phyloP scores from a whole-genome alignment of 805 yeast species.

The Ogataea degrootiae region DNA sequence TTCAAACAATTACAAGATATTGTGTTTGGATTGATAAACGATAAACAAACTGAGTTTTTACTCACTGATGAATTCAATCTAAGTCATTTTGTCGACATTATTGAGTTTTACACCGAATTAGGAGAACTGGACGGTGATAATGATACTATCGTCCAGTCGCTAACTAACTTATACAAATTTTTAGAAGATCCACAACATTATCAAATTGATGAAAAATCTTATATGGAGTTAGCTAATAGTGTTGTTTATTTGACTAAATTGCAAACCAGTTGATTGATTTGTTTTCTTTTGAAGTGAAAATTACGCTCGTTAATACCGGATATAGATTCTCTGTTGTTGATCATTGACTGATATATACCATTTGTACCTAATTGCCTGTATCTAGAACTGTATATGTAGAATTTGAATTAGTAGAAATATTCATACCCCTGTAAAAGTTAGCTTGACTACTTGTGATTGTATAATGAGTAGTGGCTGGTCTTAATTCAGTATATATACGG shows the following conservation, averaged over 20 bases:
- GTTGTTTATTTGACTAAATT: conserved; percentile 2
- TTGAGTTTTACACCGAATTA: conserved; percentile 7
- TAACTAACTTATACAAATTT: conserved; percentile 8
- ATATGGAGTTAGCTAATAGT: conserved; percentile 3
- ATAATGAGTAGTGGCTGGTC: too few species aligned
- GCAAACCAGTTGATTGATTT: background rate
- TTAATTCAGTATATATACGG: too few species aligned
- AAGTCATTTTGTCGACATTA: conserved; percentile 4
- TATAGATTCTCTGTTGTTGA: too few species aligned
- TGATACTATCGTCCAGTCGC: conserved; percentile 6
- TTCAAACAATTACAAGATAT: conserved; percentile 12
- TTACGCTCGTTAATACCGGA: too few species aligned
- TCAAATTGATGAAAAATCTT: conserved; percentile 1
- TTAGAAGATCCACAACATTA: conserved; percentile 9
- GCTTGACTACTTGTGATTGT: too few species aligned
- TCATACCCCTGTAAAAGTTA: too few species aligned
- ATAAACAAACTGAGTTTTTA: conserved; percentile 3
- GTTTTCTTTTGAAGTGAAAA: background rate
- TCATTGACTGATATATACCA: too few species aligned
- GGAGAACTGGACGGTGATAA: conserved; percentile 11
- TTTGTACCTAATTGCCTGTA: too few species aligned
- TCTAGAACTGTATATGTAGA: too few species aligned
- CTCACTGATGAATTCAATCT: conserved; percentile 8
- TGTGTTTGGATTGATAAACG: conserved; percentile 6
- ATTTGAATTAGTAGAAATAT: too few species aligned